Conservation (phyloP, 441 rosid species). For the Hura crepitans region DNA sequence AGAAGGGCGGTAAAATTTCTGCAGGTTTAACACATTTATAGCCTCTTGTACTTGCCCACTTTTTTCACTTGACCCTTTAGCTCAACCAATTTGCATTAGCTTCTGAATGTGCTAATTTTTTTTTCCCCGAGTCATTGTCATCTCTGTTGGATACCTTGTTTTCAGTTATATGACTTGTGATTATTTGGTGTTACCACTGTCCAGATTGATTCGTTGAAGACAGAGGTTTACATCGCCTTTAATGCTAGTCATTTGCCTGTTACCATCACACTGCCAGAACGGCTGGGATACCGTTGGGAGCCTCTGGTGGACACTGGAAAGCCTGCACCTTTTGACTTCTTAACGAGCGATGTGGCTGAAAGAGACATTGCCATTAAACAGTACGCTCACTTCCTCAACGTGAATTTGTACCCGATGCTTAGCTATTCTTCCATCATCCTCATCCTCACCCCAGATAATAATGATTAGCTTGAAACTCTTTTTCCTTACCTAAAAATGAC, state of each 20-base stretch:
- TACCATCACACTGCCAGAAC: slow-evolving; percentile 59
- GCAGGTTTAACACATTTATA: no score
- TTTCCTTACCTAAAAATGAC: no score
- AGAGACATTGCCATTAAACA: slow-evolving; percentile 60
- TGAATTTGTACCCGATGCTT: slow-evolving; percentile 82
- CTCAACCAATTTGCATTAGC: background rate
- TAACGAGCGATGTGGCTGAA: slow-evolving; percentile 49
- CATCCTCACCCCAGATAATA: slow-evolving; percentile 38
- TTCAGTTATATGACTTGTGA: background rate
- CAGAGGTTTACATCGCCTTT: slow-evolving; percentile 77
- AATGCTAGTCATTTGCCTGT: slow-evolving; percentile 71
- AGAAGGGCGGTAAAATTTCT: no score
- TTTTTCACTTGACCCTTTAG: no score
- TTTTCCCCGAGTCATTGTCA: no score
- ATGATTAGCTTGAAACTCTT: slow-evolving; percentile 3
- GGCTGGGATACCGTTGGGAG: slow-evolving; percentile 81
- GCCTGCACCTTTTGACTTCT: slow-evolving; percentile 70
- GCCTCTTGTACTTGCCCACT: no score
- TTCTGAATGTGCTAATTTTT: background rate
- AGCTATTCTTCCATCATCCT: slow-evolving; percentile 84
- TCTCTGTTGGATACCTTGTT: background rate
- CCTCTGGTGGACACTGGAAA: slow-evolving; percentile 88
- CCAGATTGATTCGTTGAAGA: slow-evolving; percentile 71
- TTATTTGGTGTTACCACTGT: background rate
- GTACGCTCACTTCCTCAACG: slow-evolving; percentile 71